Percentiles rank a stretch among this genome's conserved stretches.
These are phyloP conservation scores for Neostapfia colusana DNA, from an alignment of 176 grass and related monocot genomes.

Conservation along the genomic window DNA sequence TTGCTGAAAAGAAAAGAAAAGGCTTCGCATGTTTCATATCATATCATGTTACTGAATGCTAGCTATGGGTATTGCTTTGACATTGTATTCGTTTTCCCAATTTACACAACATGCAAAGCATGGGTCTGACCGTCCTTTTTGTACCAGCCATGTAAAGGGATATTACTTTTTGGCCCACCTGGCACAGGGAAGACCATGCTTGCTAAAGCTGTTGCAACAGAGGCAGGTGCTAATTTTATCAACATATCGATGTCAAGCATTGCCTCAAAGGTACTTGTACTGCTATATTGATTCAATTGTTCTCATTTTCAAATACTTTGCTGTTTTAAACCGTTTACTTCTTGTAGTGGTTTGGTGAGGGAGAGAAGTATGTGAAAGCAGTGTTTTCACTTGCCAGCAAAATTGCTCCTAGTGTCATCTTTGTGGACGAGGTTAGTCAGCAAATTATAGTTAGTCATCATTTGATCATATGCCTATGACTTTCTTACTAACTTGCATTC, in stretches of 20 bases:
- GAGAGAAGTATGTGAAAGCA: conserved; percentile 96
- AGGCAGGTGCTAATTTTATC: conserved; percentile 98
- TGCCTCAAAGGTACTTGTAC: conserved; percentile 68
- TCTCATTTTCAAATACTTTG: conserved; percentile 34
- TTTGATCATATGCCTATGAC: conserved; percentile 19
- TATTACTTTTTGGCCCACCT: conserved; percentile 96
- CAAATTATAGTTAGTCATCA: conserved; percentile 2
- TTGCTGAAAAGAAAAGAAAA: not conserved
- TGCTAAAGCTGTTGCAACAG: conserved; percentile 99
- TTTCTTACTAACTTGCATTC: not conserved
- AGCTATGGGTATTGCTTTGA: not conserved
- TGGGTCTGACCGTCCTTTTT: conserved; percentile 33
- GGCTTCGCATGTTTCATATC: not conserved
- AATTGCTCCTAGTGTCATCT: conserved; percentile 97
- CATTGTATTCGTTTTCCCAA: not conserved
- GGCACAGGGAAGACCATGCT: conserved; percentile 99
- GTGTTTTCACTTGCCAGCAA: conserved; percentile 98
- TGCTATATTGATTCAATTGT: conserved; percentile 25
- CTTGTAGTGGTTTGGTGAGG: conserved; percentile 96
- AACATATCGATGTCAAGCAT: conserved; percentile 99
- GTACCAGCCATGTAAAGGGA: conserved; percentile 89
- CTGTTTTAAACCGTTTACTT: conserved; percentile 46
- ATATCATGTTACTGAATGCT: not conserved
- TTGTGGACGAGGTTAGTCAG: conserved; percentile 90
- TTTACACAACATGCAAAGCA: conserved; percentile 19